These are phyloP conservation scores for Alternaria gansuensis DNA, from an alignment of 2,329 filamentous ascomycete species.

Conservation along the genomic window DNA sequence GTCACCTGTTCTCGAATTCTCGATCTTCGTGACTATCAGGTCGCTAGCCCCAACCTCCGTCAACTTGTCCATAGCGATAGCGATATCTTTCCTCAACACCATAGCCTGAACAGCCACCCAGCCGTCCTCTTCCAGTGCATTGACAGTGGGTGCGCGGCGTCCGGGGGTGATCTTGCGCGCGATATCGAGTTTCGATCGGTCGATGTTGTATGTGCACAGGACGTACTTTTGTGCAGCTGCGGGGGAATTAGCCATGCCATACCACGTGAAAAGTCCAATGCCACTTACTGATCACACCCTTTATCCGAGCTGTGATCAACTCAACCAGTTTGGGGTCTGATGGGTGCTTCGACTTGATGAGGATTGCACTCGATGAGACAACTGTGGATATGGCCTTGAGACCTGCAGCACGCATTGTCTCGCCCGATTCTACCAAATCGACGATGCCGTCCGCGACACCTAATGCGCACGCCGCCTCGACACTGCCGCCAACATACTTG, in stretches of 20 bases:
- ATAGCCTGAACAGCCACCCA: conserved; percentile 97
- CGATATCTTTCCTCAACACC: conserved; percentile 88
- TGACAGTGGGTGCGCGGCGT: conserved; percentile 91
- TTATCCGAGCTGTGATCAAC: conserved; percentile 84
- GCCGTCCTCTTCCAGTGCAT: conserved; percentile 82
- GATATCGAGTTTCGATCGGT: conserved; percentile 70
- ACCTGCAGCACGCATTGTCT: conserved; percentile 96
- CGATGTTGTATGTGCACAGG: conserved; percentile 95
- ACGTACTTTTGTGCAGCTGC: conserved; percentile 87
- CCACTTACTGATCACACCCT: conserved; percentile 82
- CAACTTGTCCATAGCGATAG: conserved; percentile 85
- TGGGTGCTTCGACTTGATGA: conserved; percentile 88
- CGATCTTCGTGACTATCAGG: conserved; percentile 84
- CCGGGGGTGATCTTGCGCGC: conserved; percentile 86
- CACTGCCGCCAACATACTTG: conserved; percentile 93
- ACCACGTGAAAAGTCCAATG: background rate
- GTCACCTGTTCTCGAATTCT: conserved; percentile 68
- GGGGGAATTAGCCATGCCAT: conserved; percentile 19
- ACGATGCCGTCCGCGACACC: conserved; percentile 97
- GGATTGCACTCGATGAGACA: conserved; percentile 82
- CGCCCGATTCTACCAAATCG: conserved; percentile 96
- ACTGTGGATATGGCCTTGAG: conserved; percentile 95
- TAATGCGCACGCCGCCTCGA: conserved; percentile 94
- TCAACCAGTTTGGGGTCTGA: conserved; percentile 82
- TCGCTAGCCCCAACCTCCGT: conserved; percentile 80